phyloP scores from a whole-genome alignment of 2,329 filamentous ascomycete species.

The Colletotrichum salicis region DNA sequence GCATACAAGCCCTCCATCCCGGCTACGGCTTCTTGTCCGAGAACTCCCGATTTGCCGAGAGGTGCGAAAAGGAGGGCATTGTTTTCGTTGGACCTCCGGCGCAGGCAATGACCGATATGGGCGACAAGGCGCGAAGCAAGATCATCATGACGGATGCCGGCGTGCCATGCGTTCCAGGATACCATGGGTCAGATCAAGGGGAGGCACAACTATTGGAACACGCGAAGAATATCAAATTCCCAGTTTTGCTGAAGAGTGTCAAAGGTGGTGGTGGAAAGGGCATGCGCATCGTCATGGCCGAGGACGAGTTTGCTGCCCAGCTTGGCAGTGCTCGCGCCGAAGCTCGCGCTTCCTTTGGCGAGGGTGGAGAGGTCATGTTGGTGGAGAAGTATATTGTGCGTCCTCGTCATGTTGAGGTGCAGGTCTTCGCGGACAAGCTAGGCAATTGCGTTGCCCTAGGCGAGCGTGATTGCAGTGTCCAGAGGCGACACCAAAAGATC shows the following conservation, averaged over 20 bases:
- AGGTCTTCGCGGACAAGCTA: constrained; percentile 85
- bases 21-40: constrained; percentile 97
- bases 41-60: constrained; percentile 88
- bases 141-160: constrained; percentile 97
- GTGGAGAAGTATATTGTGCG: constrained; percentile 85
- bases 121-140: constrained; percentile 91
- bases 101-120: constrained; percentile 87
- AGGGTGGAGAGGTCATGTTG: constrained; percentile 81
- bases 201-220: constrained; percentile 69
- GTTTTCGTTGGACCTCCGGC: constrained; percentile 94
- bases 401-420: constrained; percentile 88
- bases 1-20: constrained; percentile 91
- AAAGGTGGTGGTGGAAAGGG: constrained; percentile 87
- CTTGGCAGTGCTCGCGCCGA: constrained; percentile 79
- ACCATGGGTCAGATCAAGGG: constrained; percentile 88
- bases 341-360: constrained; percentile 82
- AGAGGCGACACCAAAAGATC: constrained; percentile 89
- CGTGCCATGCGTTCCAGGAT: constrained; percentile 95
- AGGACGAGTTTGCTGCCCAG: constrained; percentile 76
- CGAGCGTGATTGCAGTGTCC: constrained; percentile 88
- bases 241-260: constrained; percentile 83
- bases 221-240: constrained; percentile 76
- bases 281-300: constrained; percentile 77
- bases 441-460: constrained; percentile 86
- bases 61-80: constrained; percentile 89